Percentiles rank a stretch among this genome's conserved stretches.
These are phyloP conservation scores for Neurospora tetrasperma DNA, from an alignment of 495 filamentous ascomycete species.

Conservation along the genomic window DNA sequence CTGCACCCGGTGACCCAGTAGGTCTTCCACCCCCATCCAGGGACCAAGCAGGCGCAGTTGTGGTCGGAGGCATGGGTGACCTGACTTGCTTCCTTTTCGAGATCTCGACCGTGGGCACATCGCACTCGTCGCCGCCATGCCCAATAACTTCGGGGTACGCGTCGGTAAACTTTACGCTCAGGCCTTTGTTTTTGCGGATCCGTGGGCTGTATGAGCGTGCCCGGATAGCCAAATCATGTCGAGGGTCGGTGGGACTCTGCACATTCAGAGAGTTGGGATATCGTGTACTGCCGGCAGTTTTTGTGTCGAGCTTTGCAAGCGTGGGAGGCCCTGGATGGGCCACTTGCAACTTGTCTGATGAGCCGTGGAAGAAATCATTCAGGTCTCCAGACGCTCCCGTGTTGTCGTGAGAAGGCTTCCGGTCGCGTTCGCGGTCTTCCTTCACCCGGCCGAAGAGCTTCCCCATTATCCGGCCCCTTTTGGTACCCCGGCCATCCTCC, in stretches of 20 bases:
- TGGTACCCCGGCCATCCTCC: constrained; percentile 26
- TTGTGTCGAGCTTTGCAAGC: constrained; percentile 38
- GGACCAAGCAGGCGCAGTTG: constrained; percentile 14
- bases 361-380: constrained; percentile 35
- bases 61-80: constrained; percentile 22
- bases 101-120: constrained; percentile 58
- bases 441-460: constrained; percentile 31
- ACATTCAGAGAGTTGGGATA: constrained; percentile 34
- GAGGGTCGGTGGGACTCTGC: constrained; percentile 14
- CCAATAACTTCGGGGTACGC: constrained; percentile 68
- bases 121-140: constrained; percentile 75
- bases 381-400: constrained; percentile 27
- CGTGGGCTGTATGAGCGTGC: constrained; percentile 23
- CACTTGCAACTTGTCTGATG: constrained; percentile 31
- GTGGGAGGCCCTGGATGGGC: constrained; percentile 29
- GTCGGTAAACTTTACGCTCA: constrained; percentile 62
- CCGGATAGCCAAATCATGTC: constrained; percentile 21
- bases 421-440: constrained; percentile 21
- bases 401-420: constrained; percentile 30
- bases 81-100: constrained; percentile 39
- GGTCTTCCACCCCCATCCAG: constrained; percentile 11
- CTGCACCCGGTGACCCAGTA: constrained; percentile 11
- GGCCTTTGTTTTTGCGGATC: constrained; percentile 39
- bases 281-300: constrained; percentile 25
- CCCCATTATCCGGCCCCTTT: constrained; percentile 38